Conservation (phyloP, 768 basidiomycete species). For the Cyclocybe aegerita region DNA sequence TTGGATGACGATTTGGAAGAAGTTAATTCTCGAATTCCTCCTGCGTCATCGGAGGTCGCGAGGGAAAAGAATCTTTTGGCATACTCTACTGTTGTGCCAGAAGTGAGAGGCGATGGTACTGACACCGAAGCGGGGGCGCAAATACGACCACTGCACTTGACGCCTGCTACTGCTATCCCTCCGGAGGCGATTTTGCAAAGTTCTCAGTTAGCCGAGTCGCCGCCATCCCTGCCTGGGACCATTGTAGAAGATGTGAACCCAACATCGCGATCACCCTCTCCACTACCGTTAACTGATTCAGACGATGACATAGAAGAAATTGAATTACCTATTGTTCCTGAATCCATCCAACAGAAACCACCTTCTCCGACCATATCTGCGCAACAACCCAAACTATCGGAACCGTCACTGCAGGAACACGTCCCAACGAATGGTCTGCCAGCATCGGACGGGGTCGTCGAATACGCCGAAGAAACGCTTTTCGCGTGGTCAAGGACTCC, state of each 20-base stretch:
- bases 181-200: too few species aligned
- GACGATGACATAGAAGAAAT: slow-evolving; percentile 45
- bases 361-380: not conserved
- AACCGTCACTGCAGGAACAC: not conserved
- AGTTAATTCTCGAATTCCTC: slow-evolving; percentile 10
- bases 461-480: slow-evolving; percentile 15
- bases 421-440: not conserved
- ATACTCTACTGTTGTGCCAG: too few species aligned
- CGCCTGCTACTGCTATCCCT: too few species aligned
- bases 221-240: too few species aligned
- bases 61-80: too few species aligned
- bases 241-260: not conserved
- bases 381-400: not conserved
- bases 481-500: slow-evolving; percentile 28
- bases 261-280: not conserved
- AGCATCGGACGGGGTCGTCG: not conserved
- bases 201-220: too few species aligned
- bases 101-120: too few species aligned
- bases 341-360: not conserved
- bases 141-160: too few species aligned
- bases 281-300: slow-evolving; percentile 12
- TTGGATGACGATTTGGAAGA: slow-evolving; percentile 21
- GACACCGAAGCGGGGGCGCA: too few species aligned
- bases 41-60: not conserved
- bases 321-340: not conserved